These are phyloP conservation scores for Diaporthe ilicicola DNA, from an alignment of 2,329 filamentous ascomycete genomes.

Conservation along the genomic window DNA sequence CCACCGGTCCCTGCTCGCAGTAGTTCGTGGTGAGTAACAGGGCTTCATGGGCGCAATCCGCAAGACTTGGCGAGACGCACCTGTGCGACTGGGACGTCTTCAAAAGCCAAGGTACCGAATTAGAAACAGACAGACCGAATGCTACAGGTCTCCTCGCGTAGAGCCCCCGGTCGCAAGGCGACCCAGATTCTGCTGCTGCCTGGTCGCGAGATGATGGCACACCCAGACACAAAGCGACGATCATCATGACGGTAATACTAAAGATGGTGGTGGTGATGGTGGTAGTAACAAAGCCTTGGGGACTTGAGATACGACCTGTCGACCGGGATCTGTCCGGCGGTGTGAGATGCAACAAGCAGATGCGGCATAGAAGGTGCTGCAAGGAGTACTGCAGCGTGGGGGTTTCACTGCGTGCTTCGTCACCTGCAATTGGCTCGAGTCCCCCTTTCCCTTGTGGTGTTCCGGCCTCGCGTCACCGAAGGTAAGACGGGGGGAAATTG, in stretches of 20 bases:
- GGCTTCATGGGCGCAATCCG: neutral
- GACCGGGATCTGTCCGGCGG: slow-evolving; percentile 25
- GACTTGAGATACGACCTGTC: slow-evolving; percentile 12
- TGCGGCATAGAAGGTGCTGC: slow-evolving; percentile 11
- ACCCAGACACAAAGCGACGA: neutral
- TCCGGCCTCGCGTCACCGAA: slow-evolving; percentile 18
- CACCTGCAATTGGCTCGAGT: slow-evolving; percentile 3
- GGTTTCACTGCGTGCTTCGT: neutral
- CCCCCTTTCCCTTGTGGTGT: neutral
- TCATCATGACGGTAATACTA: neutral
- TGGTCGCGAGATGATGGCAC: neutral
- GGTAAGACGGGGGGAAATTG: slow-evolving; percentile 21
- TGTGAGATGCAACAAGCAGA: slow-evolving; percentile 29
- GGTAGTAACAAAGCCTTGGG: slow-evolving; percentile 12
- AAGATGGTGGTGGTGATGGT: neutral
- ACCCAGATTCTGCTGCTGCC: neutral
- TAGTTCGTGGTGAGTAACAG: neutral
- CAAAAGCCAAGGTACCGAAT: slow-evolving; percentile 9
- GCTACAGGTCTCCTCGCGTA: neutral
- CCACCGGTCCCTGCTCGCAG: neutral
- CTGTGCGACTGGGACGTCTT: neutral
- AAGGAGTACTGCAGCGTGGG: neutral
- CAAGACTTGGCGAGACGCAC: slow-evolving; percentile 8
- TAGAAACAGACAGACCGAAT: slow-evolving; percentile 14
- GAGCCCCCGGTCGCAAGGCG: neutral